Percentiles rank a stretch among this genome's conserved stretches.
phyloP scores from a whole-genome alignment of 148 eudicot genomes.

The Rheum nobile region DNA sequence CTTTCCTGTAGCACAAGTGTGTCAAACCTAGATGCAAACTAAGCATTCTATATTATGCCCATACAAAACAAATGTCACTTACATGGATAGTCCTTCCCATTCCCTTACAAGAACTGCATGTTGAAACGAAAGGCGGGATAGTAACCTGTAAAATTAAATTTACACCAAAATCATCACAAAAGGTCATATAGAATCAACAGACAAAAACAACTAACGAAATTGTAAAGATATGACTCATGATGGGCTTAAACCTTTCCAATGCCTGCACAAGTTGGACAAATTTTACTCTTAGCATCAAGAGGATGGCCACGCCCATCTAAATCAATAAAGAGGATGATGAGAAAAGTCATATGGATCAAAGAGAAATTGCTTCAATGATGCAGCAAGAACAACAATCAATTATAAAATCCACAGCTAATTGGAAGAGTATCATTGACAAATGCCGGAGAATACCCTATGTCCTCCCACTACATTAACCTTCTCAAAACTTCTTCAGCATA shows the following conservation, averaged over 20 bases:
- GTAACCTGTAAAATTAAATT: conserved; percentile 39
- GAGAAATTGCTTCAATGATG: not conserved
- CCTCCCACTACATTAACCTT: not conserved
- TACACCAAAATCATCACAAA: not conserved
- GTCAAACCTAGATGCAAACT: conserved; percentile 4
- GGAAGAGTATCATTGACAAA: not conserved
- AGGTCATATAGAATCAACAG: not conserved
- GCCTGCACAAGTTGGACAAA: conserved; percentile 75
- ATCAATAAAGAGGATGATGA: conserved; percentile 17
- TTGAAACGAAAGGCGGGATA: conserved; percentile 70
- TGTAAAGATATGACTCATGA: not conserved
- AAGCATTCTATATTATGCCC: not conserved
- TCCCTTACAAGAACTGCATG: conserved; percentile 75
- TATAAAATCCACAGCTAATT: not conserved
- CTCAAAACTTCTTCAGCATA: not conserved
- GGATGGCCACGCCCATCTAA: conserved; percentile 86
- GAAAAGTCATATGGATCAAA: conserved; percentile 2
- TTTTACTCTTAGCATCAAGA: conserved; percentile 51
- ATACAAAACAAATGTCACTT: conserved; percentile 16
- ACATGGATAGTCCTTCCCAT: conserved; percentile 61
- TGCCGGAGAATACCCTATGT: not conserved
- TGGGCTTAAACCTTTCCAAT: conserved; percentile 38
- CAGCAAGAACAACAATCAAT: not conserved
- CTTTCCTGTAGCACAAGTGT: conserved; percentile 34
- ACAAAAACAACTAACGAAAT: not conserved